phyloP scores from a whole-genome alignment of 2,329 filamentous ascomycete species.

The Davidsoniella australis region DNA sequence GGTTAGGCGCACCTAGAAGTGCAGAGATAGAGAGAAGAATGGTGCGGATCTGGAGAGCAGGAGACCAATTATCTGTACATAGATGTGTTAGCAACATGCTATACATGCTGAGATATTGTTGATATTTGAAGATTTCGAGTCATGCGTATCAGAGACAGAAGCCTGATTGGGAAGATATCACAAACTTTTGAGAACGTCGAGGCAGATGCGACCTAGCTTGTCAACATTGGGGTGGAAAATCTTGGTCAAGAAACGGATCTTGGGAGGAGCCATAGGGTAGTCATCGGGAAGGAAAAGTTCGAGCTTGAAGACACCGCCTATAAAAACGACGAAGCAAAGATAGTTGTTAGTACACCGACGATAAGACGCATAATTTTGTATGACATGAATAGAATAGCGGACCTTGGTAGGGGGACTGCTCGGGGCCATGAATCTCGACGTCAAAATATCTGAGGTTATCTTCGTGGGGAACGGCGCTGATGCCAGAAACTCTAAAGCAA shows the following conservation, averaged over 20 bases:
- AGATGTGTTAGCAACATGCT: conserved; percentile 9
- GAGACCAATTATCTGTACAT: conserved; percentile 82
- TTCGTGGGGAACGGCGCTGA: conserved; percentile 87
- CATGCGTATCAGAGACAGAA: neutral
- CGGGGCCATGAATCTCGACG: conserved; percentile 84
- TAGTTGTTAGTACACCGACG: neutral
- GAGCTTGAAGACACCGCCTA: conserved; percentile 78
- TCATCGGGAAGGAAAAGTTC: conserved; percentile 96
- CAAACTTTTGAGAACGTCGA: conserved; percentile 92
- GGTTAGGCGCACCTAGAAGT: conserved; percentile 86
- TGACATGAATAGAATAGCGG: conserved; percentile 15
- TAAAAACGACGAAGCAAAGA: neutral
- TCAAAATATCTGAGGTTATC: conserved; percentile 98
- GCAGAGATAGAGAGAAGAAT: conserved; percentile 98
- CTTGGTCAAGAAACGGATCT: conserved; percentile 96
- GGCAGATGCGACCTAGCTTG: conserved; percentile 87
- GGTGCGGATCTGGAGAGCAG: conserved; percentile 90
- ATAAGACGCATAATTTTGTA: neutral
- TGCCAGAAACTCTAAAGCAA: conserved; percentile 67
- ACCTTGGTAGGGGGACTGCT: conserved; percentile 92
- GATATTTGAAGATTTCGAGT: neutral
- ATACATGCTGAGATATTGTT: too few species aligned
- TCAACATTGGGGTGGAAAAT: conserved; percentile 99
- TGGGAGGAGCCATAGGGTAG: conserved; percentile 97
- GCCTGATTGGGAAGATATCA: conserved; percentile 4